Conservation (phyloP, 805 yeast species). For the Schwanniomyces yamadae region DNA sequence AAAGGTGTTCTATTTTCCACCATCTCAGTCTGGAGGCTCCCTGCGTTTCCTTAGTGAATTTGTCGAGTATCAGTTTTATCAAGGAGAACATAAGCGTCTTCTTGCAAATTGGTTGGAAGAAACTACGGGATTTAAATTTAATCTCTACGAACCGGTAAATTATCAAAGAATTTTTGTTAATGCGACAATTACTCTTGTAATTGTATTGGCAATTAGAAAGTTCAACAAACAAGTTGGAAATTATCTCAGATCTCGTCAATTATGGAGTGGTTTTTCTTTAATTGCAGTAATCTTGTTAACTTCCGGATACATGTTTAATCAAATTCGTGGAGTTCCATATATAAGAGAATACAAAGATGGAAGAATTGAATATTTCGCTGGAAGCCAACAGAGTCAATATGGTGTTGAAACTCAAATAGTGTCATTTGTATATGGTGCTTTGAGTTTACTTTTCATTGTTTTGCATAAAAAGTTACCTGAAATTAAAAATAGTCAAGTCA, state of each 20-base stretch:
- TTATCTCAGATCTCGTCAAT: conserved; percentile 48
- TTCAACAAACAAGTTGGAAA: conserved; percentile 31
- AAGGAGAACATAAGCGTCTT: conserved; percentile 42
- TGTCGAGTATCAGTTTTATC: conserved; percentile 46
- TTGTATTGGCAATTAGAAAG: conserved; percentile 23
- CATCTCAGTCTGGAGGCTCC: conserved; percentile 39
- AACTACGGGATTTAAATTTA: conserved; percentile 34
- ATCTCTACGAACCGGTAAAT: conserved; percentile 42
- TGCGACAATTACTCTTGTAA: conserved; percentile 33
- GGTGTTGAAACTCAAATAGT: conserved; percentile 90
- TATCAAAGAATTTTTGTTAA: conserved; percentile 37
- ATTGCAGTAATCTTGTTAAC: conserved; percentile 67
- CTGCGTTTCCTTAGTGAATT: conserved; percentile 26
- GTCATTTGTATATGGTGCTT: conserved; percentile 66
- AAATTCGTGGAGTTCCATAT: conserved; percentile 73
- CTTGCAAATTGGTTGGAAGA: conserved; percentile 34
- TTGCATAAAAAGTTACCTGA: conserved; percentile 59
- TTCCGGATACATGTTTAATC: conserved; percentile 92
- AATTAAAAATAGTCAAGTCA: conserved; percentile 43
- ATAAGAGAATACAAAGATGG: conserved; percentile 46
- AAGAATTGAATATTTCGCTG: conserved; percentile 34
- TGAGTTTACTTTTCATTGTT: conserved; percentile 59
- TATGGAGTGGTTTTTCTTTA: conserved; percentile 76
- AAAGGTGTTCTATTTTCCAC: conserved; percentile 60
- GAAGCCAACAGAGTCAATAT: conserved; percentile 73